A percentile compares a stretch with the other conserved stretches of the same genome.
phyloP scores from a whole-genome alignment of 495 filamentous ascomycete genomes.

The Talaromyces thailandensis region DNA sequence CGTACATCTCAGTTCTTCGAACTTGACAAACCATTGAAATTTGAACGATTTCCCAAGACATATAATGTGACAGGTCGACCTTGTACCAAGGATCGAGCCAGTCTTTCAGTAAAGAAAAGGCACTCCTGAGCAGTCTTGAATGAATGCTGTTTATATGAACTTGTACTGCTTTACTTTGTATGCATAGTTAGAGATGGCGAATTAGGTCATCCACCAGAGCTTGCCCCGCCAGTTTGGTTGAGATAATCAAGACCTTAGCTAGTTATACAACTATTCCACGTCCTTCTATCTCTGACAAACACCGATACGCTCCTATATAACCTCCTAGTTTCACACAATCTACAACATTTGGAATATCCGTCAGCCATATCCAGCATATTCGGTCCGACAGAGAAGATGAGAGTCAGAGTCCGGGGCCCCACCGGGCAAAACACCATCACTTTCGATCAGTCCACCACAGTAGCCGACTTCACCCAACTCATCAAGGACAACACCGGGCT shows the following conservation, averaged over 20 bases:
- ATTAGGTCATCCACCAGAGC: background rate
- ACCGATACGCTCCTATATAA: background rate
- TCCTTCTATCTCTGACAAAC: background rate
- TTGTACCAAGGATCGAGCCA: too few species aligned
- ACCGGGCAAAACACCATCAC: slow-evolving; percentile 52
- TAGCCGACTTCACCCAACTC: slow-evolving; percentile 48
- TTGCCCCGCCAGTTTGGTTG: background rate
- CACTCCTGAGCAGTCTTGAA: too few species aligned
- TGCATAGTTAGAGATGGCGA: background rate
- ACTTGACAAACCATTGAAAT: too few species aligned
- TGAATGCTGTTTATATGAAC: too few species aligned
- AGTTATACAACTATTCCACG: background rate
- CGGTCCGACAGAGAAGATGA: slow-evolving; percentile 31
- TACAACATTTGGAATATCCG: background rate
- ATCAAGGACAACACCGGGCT: slow-evolving; percentile 48
- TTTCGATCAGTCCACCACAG: slow-evolving; percentile 54
- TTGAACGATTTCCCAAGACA: too few species aligned
- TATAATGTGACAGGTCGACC: too few species aligned
- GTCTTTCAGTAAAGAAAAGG: too few species aligned
- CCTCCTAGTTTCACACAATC: background rate
- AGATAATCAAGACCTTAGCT: background rate
- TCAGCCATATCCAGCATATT: too few species aligned
- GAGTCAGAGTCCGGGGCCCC: slow-evolving; percentile 54
- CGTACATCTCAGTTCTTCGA: too few species aligned
- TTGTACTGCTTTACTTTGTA: too few species aligned